Conservation (phyloP, 2,329 filamentous ascomycete genomes). For the Fusarium robinianum region DNA sequence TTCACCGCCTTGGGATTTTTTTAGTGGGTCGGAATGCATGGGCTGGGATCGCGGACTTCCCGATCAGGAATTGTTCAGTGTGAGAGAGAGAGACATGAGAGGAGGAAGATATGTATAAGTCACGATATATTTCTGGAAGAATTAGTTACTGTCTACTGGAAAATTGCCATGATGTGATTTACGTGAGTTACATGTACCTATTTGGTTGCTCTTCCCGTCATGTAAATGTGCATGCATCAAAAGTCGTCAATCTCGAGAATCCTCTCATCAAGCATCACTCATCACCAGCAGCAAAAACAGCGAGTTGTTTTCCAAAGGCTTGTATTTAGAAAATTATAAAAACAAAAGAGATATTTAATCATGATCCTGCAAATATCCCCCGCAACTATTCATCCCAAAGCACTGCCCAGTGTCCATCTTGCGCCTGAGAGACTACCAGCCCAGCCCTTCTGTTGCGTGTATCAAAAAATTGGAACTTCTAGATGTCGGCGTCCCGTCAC, state of each 20-base stretch:
- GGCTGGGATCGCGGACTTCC: conserved; percentile 5
- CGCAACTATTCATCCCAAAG: conserved; percentile 7
- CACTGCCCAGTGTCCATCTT: conserved; percentile 8
- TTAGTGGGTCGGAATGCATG: conserved; percentile 29
- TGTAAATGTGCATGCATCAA: no score
- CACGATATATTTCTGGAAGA: no score
- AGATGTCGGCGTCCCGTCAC: conserved; percentile 29
- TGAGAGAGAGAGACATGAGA: neutral
- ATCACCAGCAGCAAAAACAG: neutral
- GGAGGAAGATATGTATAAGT: neutral
- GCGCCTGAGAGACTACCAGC: conserved; percentile 7
- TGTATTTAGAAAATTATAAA: conserved; percentile 32
- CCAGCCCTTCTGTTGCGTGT: neutral
- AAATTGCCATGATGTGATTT: no score
- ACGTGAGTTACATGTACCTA: no score
- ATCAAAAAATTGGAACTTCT: conserved; percentile 25
- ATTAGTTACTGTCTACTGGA: no score
- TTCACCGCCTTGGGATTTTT: conserved; percentile 38
- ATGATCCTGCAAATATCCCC: conserved; percentile 1
- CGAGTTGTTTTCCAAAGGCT: conserved; percentile 11
- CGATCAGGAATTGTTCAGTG: conserved; percentile 4
- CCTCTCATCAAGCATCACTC: neutral
- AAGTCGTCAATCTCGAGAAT: no score
- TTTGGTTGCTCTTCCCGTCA: no score
- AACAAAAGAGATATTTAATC: conserved; percentile 1